phyloP scores from a whole-genome alignment of 495 filamentous ascomycete genomes.

The Annulohypoxylon moriforme region DNA sequence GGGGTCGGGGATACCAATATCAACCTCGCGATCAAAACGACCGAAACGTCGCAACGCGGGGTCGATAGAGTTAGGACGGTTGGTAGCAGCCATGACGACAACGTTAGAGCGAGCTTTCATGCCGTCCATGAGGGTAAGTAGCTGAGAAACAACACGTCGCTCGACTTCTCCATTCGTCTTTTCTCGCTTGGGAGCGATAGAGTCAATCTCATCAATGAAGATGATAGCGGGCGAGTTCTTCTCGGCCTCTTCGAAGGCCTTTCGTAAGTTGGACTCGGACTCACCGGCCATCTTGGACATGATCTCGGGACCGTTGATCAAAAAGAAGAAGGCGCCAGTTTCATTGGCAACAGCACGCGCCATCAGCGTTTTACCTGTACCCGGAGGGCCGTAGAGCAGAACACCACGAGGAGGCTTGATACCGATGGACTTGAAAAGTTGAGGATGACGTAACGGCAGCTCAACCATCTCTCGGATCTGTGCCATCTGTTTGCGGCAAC shows the following conservation, averaged over 20 bases:
- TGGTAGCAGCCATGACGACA: conserved; percentile 98
- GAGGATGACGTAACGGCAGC: conserved; percentile 93
- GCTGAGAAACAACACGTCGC: conserved; percentile 96
- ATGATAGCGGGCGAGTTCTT: conserved; percentile 99
- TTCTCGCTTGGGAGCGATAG: conserved; percentile 98
- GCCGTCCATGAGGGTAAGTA: conserved; percentile 98
- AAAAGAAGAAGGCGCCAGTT: conserved; percentile 98
- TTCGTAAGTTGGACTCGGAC: conserved; percentile 95
- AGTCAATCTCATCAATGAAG: conserved; percentile 99
- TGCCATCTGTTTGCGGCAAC: conserved; percentile 99
- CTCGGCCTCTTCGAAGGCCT: conserved; percentile 98
- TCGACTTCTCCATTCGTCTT: conserved; percentile 99
- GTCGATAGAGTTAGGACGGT: conserved; percentile 97
- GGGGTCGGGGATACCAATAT: conserved; percentile 97
- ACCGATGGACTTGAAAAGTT: conserved; percentile 99
- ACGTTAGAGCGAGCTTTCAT: conserved; percentile 99
- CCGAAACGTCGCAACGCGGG: conserved; percentile 97
- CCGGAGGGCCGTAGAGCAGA: conserved; percentile 94
- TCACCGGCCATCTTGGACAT: conserved; percentile 99
- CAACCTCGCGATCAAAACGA: conserved; percentile 98
- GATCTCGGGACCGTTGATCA: conserved; percentile 99
- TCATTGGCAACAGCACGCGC: conserved; percentile 98
- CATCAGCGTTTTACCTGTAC: conserved; percentile 99
- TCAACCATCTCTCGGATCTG: conserved; percentile 99
- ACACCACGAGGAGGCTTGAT: conserved; percentile 99